Conservation (phyloP, 179 eudicot genomes). For the Camellia oleifera region DNA sequence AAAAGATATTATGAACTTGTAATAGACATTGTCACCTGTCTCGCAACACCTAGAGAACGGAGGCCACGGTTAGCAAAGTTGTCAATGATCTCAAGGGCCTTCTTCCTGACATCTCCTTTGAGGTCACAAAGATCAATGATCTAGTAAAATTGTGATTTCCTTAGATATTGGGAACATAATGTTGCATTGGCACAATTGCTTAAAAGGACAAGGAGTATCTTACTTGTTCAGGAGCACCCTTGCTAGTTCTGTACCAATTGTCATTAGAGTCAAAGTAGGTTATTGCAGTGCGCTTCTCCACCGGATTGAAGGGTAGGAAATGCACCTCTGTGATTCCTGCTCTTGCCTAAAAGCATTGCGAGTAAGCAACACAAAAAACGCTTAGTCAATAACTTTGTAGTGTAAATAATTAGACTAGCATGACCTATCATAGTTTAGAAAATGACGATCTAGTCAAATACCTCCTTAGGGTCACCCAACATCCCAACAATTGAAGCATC, state of each 20-base stretch:
- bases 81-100: constrained; percentile 58
- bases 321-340: constrained; percentile 57
- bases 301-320: constrained; percentile 62
- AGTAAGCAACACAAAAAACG: background rate
- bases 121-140: constrained; percentile 67
- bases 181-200: background rate
- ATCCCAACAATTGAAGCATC: constrained; percentile 61
- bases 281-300: constrained; percentile 61
- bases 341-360: constrained; percentile 36
- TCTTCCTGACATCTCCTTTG: constrained; percentile 48
- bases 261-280: constrained; percentile 43
- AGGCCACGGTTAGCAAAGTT: constrained; percentile 73
- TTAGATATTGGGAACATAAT: background rate
- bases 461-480: constrained; percentile 66
- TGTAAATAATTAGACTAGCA: too few relatives aligned
- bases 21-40: constrained; percentile 44
- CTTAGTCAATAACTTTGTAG: background rate
- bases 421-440: too few relatives aligned
- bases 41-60: constrained; percentile 64
- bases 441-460: background rate
- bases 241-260: constrained; percentile 53
- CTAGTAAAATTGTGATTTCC: constrained; percentile 20
- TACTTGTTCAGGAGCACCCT: constrained; percentile 71
- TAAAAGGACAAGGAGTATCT: background rate
- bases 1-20: background rate